Base-by-base conservation (phyloP, 352 stramenopile genomes). In the Plasmopara muralis region DNA sequence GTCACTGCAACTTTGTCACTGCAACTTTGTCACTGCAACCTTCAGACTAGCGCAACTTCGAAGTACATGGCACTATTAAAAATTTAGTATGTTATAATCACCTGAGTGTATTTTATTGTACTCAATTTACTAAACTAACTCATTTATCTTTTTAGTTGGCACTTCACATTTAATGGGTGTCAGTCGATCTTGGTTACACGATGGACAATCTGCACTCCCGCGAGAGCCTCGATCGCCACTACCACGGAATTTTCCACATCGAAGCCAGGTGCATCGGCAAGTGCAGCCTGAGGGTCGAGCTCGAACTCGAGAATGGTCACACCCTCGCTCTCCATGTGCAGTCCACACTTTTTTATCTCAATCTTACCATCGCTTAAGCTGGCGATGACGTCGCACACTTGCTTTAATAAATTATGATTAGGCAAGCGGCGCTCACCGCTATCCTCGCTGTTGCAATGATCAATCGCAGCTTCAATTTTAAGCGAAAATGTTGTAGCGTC, bases 371-470 rank as follows among this genome's bases (percentile, higher is more conserved):
- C 64, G 41, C 68, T 76, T 49, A 83, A 65, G 31, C 68, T 53
- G 5, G 66, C 71, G 38, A 93, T 88, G 49, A 90, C 74, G 42
- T 93, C 80, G 58, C 77, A 90, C 35, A 93, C 63, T 57, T 88
- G 68, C 61, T 89, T 86, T 57, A 93, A 79, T 73, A 93, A 79
- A 65, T 89, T 83, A 81, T 93, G 82, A 59, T 90, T 88, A 15
- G 79, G 79, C 44, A 87, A 60, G 28, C 72, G 70, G 29, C 70
- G 70, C 38, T 84, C 75, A n/a, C 61, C 61, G 18, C 70, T 66
- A 46, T 64, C 52, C 28, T 66, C 59, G 31, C 74, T 64, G 30
- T 66, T 72, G 14, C 59, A 70, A 44, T 71, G 43, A 28, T 76
- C 75, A 38, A 71, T 71, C 9, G 64, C 60, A 40, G 81, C 78